Evolutionary conservation across 129 eudicot species (phyloP).

Genomic region (Logfia minima): DNA sequence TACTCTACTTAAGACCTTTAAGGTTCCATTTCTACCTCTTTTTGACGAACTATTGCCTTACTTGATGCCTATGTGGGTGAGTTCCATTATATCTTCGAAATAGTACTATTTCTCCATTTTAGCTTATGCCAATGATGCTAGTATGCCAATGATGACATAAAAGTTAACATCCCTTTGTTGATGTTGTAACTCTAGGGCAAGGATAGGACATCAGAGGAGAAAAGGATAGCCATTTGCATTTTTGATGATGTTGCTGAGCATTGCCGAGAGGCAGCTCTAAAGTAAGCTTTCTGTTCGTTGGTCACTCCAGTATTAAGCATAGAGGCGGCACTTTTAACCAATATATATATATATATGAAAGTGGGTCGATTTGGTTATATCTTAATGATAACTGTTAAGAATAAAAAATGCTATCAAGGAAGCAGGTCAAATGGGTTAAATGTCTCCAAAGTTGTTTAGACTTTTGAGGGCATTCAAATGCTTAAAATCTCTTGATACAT

Average conservation of each 20-base stretch:
- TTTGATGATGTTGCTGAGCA: conserved; percentile 98
- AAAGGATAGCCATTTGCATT: conserved; percentile 88
- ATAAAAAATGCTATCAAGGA: neutral
- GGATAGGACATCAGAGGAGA: conserved; percentile 93
- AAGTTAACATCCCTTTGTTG: neutral
- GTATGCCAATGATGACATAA: conserved; percentile 1
- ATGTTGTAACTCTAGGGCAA: conserved; percentile 55
- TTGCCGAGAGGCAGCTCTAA: conserved; percentile 87
- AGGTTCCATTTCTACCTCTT: conserved; percentile 59
- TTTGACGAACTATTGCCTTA: conserved; percentile 54
- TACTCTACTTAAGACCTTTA: conserved; percentile 52
- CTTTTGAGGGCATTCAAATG: neutral
- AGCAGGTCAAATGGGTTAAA: conserved; percentile 3
- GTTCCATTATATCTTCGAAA: conserved; percentile 20
- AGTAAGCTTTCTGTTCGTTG: conserved; percentile 40
- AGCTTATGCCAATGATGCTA: neutral
- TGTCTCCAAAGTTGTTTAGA: neutral
- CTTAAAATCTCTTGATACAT: neutral
- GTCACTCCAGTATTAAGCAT: conserved; percentile 18
- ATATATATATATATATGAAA: neutral
- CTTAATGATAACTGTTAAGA: neutral
- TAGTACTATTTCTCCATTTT: neutral
- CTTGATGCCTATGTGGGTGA: conserved; percentile 83
- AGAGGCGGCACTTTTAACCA: neutral
- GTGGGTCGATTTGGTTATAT: neutral